Conservation (phyloP, 257 asterid genomes). For the Gentiana macrophylla region DNA sequence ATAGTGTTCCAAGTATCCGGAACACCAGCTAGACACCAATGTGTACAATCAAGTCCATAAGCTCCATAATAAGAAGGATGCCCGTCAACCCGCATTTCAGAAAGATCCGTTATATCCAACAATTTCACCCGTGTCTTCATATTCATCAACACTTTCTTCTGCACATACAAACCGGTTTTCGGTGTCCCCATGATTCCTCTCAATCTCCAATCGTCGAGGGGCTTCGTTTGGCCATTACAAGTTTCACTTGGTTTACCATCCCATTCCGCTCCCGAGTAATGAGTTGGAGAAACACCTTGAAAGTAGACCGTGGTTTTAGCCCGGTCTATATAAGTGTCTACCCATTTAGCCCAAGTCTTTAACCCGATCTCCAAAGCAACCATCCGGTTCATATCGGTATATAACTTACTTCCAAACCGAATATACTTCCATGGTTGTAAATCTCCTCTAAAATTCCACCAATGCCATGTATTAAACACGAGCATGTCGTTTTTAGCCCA, state of each 20-base stretch:
- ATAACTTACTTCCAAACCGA: constrained; percentile 31
- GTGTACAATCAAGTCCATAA: constrained; percentile 57
- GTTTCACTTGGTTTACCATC: constrained; percentile 30
- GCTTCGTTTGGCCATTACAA: constrained; percentile 38
- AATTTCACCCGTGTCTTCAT: constrained; percentile 27
- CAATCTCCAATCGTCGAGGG: constrained; percentile 39
- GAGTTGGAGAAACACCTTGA: constrained; percentile 81
- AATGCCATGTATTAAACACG: constrained; percentile 67
- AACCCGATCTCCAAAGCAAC: constrained; percentile 60
- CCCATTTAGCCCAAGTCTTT: constrained; percentile 75
- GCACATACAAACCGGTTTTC: constrained; percentile 23
- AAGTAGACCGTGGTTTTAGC: constrained; percentile 46
- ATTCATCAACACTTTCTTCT: constrained; percentile 32
- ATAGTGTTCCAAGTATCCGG: constrained; percentile 78
- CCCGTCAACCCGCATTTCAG: constrained; percentile 62
- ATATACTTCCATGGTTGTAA: constrained; percentile 70
- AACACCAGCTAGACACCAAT: constrained; percentile 81
- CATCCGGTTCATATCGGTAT: constrained; percentile 60
- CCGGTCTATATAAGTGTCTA: constrained; percentile 49
- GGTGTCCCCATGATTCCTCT: constrained; percentile 29
- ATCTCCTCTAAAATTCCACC: constrained; percentile 52
- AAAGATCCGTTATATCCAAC: constrained; percentile 51
- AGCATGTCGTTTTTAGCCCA: constrained; percentile 49
- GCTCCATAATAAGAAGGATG: constrained; percentile 58
- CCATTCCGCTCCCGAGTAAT: constrained; percentile 78